These are phyloP conservation scores for Amborella trichopoda DNA, from an alignment of 164 flowering plant genomes.

Conservation along the genomic window DNA sequence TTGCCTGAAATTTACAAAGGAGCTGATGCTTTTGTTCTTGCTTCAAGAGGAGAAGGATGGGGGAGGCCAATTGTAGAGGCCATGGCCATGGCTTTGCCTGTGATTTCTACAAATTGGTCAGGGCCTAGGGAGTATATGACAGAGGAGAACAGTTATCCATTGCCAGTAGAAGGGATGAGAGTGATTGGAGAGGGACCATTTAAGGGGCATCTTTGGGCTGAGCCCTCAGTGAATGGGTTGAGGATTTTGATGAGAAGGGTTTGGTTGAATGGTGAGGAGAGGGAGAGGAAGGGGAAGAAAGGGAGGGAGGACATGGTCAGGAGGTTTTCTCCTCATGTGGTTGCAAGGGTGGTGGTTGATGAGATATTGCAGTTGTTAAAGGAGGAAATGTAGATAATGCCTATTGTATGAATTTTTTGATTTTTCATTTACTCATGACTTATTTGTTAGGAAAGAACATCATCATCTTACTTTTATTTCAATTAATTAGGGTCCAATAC, in stretches of 20 bases:
- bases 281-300: conserved; percentile 29
- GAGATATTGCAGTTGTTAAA: conserved; percentile 19
- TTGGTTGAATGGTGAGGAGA: conserved; percentile 36
- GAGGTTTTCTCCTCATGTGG: conserved; percentile 55
- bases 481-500: too few relatives aligned
- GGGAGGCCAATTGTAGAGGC: conserved; percentile 74
- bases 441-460: too few relatives aligned
- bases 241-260: conserved; percentile 50
- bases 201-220: conserved; percentile 73
- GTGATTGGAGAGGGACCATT: conserved; percentile 69
- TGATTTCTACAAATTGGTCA: conserved; percentile 73
- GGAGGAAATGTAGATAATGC: too few relatives aligned
- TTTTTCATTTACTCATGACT: too few relatives aligned
- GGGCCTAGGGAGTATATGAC: conserved; percentile 69
- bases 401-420: too few relatives aligned
- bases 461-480: too few relatives aligned
- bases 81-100: conserved; percentile 72
- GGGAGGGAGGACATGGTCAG: conserved; percentile 59
- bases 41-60: conserved; percentile 86
- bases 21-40: conserved; percentile 63
- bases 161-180: conserved; percentile 48
- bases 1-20: conserved; percentile 54
- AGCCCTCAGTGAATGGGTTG: conserved; percentile 47
- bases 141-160: conserved; percentile 49
- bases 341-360: conserved; percentile 38